Conservation (phyloP, 306 rosid genomes). For the Leucaena leucocephala region DNA sequence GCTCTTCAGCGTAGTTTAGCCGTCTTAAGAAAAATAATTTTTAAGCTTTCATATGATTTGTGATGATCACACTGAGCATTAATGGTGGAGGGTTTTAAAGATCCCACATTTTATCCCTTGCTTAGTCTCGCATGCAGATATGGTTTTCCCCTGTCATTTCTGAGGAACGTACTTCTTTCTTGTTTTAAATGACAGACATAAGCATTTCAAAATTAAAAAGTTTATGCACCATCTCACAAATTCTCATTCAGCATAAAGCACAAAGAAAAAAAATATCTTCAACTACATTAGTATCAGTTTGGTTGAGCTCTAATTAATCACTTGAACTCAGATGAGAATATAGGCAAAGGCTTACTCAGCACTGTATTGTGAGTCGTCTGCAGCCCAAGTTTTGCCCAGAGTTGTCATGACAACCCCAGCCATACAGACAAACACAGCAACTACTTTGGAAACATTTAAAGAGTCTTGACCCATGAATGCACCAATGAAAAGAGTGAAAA, state of each 20-base stretch:
- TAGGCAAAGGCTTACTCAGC: conserved; percentile 48
- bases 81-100: background rate
- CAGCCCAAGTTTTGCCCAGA: conserved; percentile 81
- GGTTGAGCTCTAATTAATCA: background rate
- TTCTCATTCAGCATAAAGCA: conserved; percentile 17
- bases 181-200: background rate
- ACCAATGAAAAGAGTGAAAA: conserved; percentile 78
- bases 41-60: conserved; percentile 12
- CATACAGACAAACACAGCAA: conserved; percentile 82
- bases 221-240: too few species aligned
- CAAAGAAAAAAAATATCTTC: conserved; percentile 3
- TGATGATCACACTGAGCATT: background rate
- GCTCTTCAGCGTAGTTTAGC: background rate
- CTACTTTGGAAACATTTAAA: conserved; percentile 64
- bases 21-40: background rate
- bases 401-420: conserved; percentile 82
- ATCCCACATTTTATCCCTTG: background rate
- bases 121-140: background rate
- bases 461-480: conserved; percentile 73
- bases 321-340: conserved; percentile 11
- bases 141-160: background rate
- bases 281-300: conserved; percentile 3
- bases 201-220: background rate
- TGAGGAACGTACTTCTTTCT: background rate
- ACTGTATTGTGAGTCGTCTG: conserved; percentile 58